These are phyloP conservation scores for Agroathelia rolfsii DNA, from an alignment of 1,284 basidiomycete genomes.

Conservation along the genomic window DNA sequence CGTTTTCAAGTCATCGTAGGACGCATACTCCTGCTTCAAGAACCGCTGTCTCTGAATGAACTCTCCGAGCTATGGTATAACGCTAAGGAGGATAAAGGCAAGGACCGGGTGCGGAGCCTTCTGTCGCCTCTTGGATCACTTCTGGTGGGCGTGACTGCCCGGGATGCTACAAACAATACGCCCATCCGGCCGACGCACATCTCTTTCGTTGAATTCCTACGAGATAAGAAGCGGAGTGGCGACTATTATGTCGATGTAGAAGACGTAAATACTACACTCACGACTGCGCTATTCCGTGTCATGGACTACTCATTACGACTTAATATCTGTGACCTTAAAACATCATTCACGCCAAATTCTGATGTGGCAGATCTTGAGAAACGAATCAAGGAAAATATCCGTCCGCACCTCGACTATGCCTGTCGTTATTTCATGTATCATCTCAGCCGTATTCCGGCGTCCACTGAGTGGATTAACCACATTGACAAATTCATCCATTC, in stretches of 20 bases:
- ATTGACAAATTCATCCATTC: constrained; percentile 14
- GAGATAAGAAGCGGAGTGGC: not conserved
- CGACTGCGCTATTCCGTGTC: constrained; percentile 12
- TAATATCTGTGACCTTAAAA: constrained; percentile 20
- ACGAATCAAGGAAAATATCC: constrained; percentile 10
- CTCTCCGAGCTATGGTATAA: no score
- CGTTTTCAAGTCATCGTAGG: no score
- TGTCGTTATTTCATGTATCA: constrained; percentile 18
- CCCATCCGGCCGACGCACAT: constrained; percentile 7
- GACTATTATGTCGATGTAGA: constrained; percentile 8
- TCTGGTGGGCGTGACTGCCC: no score
- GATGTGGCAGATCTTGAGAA: constrained; percentile 12
- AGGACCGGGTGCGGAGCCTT: no score
- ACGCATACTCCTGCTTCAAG: no score
- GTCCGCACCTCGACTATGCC: constrained; percentile 15
- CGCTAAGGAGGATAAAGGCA: no score
- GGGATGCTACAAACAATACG: no score
- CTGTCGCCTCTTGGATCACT: no score
- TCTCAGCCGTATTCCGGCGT: no score
- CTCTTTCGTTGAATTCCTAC: constrained; percentile 11
- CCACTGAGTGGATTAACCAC: no score
- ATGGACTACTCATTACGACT: constrained; percentile 20
- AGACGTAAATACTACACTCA: constrained; percentile 10
- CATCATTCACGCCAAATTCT: constrained; percentile 16
- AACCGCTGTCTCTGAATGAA: no score